Evolutionary conservation across 257 asterid species (phyloP).

Genomic region (Nicotiana undulata): DNA sequence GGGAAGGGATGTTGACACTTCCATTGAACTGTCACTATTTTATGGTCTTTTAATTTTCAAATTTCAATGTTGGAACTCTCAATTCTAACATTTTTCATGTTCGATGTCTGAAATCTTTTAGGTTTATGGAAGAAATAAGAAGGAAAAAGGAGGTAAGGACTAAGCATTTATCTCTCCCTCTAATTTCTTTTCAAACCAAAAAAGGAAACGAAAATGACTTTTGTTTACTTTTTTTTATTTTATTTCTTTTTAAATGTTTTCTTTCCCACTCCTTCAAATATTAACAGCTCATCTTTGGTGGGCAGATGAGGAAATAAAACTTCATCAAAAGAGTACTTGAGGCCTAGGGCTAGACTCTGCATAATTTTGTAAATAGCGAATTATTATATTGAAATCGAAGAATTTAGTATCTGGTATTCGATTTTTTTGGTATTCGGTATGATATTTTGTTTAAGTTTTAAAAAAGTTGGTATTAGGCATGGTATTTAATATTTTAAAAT

Average conservation of each 20-base stretch:
- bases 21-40: conserved; percentile 3
- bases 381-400: too few relatives aligned
- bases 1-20: conserved; percentile 7
- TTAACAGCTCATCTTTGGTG: too few relatives aligned
- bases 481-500: too few relatives aligned
- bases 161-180: not conserved
- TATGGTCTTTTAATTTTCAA: not conserved
- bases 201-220: not conserved
- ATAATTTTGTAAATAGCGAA: too few relatives aligned
- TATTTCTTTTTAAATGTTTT: not conserved
- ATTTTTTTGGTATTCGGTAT: too few relatives aligned
- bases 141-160: not conserved
- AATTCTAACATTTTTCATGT: not conserved
- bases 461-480: too few relatives aligned
- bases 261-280: too few relatives aligned
- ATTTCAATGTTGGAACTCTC: not conserved
- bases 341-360: too few relatives aligned
- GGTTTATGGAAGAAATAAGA: not conserved
- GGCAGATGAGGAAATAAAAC: too few relatives aligned
- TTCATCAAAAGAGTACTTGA: too few relatives aligned
- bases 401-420: too few relatives aligned
- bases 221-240: not conserved
- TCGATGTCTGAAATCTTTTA: not conserved
- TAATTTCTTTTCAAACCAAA: not conserved
- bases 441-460: too few relatives aligned